A percentile compares a stretch with the other conserved stretches of the same genome.
phyloP scores from a whole-genome alignment of 495 filamentous ascomycete species.

The Tricharina praecox region DNA sequence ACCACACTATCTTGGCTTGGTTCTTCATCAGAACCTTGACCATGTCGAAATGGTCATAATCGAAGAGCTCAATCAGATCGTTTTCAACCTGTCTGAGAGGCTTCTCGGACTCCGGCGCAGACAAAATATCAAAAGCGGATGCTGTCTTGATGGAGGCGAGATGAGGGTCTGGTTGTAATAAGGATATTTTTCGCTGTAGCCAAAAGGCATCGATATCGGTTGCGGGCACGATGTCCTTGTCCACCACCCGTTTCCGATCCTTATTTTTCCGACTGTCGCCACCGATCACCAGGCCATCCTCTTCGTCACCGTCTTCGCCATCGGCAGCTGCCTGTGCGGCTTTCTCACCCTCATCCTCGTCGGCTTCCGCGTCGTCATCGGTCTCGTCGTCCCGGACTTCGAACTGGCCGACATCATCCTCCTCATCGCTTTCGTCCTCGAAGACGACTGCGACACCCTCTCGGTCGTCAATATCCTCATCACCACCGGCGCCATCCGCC shows the following conservation, averaged over 20 bases:
- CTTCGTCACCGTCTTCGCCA: slow-evolving; percentile 29
- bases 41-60: slow-evolving; percentile 88
- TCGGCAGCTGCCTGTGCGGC: slow-evolving; percentile 33
- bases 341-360: slow-evolving; percentile 35
- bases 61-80: slow-evolving; percentile 92
- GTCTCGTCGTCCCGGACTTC: slow-evolving; percentile 45
- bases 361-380: slow-evolving; percentile 37
- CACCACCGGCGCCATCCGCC: slow-evolving; percentile 41
- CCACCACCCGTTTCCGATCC: slow-evolving; percentile 29
- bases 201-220: slow-evolving; percentile 94
- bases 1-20: slow-evolving; percentile 83
- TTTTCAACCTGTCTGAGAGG: slow-evolving; percentile 88
- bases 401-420: slow-evolving; percentile 62
- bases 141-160: slow-evolving; percentile 76
- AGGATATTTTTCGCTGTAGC: slow-evolving; percentile 83
- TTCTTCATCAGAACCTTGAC: slow-evolving; percentile 88
- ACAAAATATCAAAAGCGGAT: slow-evolving; percentile 62
- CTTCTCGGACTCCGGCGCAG: slow-evolving; percentile 63
- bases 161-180: slow-evolving; percentile 75
- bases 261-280: slow-evolving; percentile 33
- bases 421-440: slow-evolving; percentile 80
- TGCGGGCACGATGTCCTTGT: slow-evolving; percentile 52
- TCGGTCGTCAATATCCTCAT: slow-evolving; percentile 65
- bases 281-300: slow-evolving; percentile 69
- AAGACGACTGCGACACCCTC: slow-evolving; percentile 97